These are phyloP conservation scores for Salix suchowensis DNA, from an alignment of 345 rosid species.

Conservation along the genomic window DNA sequence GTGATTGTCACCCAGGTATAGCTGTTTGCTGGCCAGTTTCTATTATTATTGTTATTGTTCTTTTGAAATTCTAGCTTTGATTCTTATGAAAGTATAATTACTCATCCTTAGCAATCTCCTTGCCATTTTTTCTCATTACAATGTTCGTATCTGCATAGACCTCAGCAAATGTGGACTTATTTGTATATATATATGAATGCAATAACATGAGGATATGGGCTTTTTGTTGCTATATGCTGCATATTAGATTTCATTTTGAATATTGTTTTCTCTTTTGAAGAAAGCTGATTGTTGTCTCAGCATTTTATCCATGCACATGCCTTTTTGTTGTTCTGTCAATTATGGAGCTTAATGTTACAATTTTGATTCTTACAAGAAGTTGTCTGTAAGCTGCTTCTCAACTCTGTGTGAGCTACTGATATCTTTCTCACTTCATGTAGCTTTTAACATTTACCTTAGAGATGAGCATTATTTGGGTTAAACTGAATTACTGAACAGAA, in stretches of 20 bases:
- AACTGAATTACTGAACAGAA: background rate
- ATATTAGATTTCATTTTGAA: background rate
- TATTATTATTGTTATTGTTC: background rate
- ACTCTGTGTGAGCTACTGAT: background rate
- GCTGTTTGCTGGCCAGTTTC: background rate
- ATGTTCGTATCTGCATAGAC: background rate
- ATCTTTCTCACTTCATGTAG: background rate
- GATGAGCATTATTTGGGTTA: background rate
- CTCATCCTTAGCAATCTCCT: background rate
- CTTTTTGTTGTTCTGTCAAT: background rate
- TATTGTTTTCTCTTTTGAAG: background rate
- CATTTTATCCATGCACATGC: background rate
- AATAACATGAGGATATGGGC: background rate
- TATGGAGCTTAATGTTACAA: background rate
- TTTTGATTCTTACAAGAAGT: background rate
- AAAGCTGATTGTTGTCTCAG: background rate
- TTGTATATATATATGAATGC: background rate
- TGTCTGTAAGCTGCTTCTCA: background rate
- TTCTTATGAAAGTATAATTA: background rate
- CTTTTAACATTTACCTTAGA: too few relatives aligned
- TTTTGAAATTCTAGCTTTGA: background rate
- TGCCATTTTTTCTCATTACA: background rate
- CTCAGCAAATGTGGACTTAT: background rate
- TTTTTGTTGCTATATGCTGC: background rate
- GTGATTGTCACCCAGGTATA: conserved; percentile 94